Percentiles rank a stretch among this genome's conserved stretches.
Conservation (phyloP, 352 stramenopile species). For the Plasmopara viticola region DNA sequence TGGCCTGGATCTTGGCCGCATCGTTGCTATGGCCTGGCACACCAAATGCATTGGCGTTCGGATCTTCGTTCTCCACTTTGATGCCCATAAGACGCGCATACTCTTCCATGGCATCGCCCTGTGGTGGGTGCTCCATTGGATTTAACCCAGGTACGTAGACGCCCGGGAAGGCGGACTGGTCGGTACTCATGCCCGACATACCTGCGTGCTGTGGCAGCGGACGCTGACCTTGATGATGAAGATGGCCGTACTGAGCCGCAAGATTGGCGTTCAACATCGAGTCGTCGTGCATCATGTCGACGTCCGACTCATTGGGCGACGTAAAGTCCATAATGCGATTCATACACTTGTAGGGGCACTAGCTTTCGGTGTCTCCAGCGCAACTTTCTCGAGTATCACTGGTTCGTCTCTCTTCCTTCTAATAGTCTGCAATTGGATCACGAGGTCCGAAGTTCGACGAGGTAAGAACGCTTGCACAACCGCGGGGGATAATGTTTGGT, state of each 20-base stretch:
- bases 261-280: constrained; percentile 47
- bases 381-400: background rate
- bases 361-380: background rate
- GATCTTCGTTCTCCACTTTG: constrained; percentile 60
- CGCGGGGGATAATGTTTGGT: too few relatives aligned
- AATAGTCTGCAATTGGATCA: background rate
- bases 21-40: constrained; percentile 25
- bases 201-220: constrained; percentile 7
- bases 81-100: constrained; percentile 81
- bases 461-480: too few relatives aligned
- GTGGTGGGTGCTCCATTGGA: constrained; percentile 42
- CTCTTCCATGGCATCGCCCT: constrained; percentile 59
- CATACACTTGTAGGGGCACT: background rate
- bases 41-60: constrained; percentile 36
- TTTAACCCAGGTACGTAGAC: constrained; percentile 43
- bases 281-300: constrained; percentile 77
- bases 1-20: constrained; percentile 67
- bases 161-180: constrained; percentile 30
- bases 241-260: constrained; percentile 37
- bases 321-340: constrained; percentile 46
- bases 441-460: background rate
- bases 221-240: constrained; percentile 16
- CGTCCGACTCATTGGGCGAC: constrained; percentile 43
- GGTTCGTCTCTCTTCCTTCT: background rate
- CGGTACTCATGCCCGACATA: constrained; percentile 9